These are phyloP conservation scores for Adansonia rubrostipa DNA, from an alignment of 441 rosid genomes.

Conservation along the genomic window DNA sequence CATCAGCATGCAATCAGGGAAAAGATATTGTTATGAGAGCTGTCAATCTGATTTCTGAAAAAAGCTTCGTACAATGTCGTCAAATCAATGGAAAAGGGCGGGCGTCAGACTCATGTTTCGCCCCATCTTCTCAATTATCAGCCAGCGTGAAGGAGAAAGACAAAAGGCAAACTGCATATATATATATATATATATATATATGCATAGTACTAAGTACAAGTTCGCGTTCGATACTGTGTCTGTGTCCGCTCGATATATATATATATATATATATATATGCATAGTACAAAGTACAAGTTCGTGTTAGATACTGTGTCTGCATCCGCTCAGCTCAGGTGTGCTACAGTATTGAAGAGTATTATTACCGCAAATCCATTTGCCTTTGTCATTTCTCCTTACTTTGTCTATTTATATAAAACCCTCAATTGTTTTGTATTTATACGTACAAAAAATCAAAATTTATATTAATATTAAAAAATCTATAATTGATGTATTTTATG, in stretches of 20 bases:
- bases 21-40: conserved; percentile 26
- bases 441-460: too few relatives aligned
- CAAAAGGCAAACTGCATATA: not conserved
- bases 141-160: conserved; percentile 12
- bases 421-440: not conserved
- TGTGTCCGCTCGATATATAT: too few relatives aligned
- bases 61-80: conserved; percentile 44
- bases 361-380: not conserved
- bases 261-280: too few relatives aligned
- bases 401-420: not conserved
- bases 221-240: too few relatives aligned
- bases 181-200: not conserved
- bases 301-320: not conserved
- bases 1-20: conserved; percentile 31
- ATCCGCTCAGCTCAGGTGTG: not conserved
- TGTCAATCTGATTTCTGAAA: conserved; percentile 43
- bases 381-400: not conserved
- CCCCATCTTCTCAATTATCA: conserved; percentile 58
- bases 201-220: not conserved
- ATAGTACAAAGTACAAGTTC: not conserved
- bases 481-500: too few relatives aligned
- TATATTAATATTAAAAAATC: too few relatives aligned
- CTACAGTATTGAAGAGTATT: not conserved
- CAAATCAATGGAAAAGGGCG: conserved; percentile 17
- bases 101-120: conserved; percentile 40